A percentile compares a stretch with the other conserved stretches of the same genome.
These are phyloP conservation scores for Rubus idaeus DNA, from an alignment of 306 rosid genomes.

Conservation along the genomic window DNA sequence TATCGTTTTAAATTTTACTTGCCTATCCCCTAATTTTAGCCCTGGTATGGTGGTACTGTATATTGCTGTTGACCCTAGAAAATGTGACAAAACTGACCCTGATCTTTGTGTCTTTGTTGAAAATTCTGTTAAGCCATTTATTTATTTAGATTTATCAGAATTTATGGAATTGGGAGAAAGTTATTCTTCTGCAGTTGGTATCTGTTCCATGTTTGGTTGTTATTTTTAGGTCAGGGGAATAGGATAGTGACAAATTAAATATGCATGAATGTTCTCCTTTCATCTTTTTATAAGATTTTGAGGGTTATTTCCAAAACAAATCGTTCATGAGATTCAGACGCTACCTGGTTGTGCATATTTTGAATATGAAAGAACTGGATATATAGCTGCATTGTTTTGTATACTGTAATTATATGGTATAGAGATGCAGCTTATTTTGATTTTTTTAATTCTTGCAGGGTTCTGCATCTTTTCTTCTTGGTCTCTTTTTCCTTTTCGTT, in stretches of 20 bases:
- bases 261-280: not conserved
- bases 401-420: constrained; percentile 7
- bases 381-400: not conserved
- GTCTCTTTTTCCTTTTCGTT: constrained; percentile 84
- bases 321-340: not conserved
- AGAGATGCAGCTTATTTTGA: constrained; percentile 14
- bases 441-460: constrained; percentile 56
- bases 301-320: not conserved
- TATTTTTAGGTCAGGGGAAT: not conserved
- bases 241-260: not conserved
- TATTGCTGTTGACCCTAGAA: not conserved
- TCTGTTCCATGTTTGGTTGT: not conserved
- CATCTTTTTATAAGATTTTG: not conserved
- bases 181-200: not conserved
- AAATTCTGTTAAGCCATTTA: not conserved
- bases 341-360: not conserved
- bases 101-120: not conserved
- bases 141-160: not conserved
- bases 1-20: not conserved
- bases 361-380: not conserved
- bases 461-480: constrained; percentile 76
- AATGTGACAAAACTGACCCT: not conserved
- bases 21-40: not conserved
- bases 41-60: not conserved
- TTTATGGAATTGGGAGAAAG: no score